Evolutionary conservation across 164 flowering plant genomes (phyloP).

Genomic region (Tetrastigma voinierianum): DNA sequence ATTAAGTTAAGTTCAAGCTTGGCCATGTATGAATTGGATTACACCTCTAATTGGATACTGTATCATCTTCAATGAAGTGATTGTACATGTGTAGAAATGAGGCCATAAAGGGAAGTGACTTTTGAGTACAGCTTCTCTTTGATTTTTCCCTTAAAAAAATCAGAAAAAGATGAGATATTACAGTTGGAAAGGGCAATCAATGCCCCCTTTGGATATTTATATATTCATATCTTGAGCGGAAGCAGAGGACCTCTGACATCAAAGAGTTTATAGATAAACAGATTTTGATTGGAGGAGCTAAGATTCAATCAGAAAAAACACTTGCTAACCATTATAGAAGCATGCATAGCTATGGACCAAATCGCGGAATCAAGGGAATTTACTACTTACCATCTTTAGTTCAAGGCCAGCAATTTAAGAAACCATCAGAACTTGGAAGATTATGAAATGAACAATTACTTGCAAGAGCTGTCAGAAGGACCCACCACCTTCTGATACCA

Average conservation of each 20-base stretch:
- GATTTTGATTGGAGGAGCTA: constrained; percentile 15
- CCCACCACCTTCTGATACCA: constrained; percentile 22
- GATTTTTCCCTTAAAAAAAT: background rate
- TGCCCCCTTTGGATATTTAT: constrained; percentile 5
- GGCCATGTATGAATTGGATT: too few relatives aligned
- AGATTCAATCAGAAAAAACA: constrained; percentile 25
- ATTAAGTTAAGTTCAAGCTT: too few relatives aligned
- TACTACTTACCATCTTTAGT: too few relatives aligned
- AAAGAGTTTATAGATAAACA: constrained; percentile 10
- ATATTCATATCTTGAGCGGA: constrained; percentile 11
- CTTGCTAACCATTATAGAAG: constrained; percentile 48
- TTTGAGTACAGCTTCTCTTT: constrained; percentile 15
- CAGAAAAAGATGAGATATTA: constrained; percentile 21
- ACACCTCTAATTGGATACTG: constrained; percentile 1
- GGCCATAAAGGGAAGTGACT: too few relatives aligned
- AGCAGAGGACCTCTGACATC: constrained; percentile 23
- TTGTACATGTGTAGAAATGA: too few relatives aligned
- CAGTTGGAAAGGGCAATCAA: constrained; percentile 33
- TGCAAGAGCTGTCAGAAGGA: constrained; percentile 19
- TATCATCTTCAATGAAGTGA: constrained; percentile 14
- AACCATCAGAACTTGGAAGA: constrained; percentile 7
- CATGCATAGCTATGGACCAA: constrained; percentile 13
- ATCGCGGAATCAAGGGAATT: too few relatives aligned
- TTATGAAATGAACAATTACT: constrained; percentile 5
- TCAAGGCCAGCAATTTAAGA: constrained; percentile 40